Conservation (phyloP, 495 filamentous ascomycete species). For the Annulohypoxylon bovei region DNA sequence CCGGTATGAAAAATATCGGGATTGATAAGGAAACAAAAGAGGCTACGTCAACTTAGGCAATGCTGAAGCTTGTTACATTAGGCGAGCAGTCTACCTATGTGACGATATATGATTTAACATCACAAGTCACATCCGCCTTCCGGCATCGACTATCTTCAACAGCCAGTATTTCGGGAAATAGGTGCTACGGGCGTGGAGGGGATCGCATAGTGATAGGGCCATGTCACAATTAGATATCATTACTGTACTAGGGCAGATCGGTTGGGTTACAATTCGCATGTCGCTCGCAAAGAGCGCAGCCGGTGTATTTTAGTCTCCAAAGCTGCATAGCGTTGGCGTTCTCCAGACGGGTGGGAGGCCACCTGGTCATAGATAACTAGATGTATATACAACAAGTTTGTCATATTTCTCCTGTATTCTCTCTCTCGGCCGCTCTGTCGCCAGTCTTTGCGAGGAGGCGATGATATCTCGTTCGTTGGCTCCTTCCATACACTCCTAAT, state of each 20-base stretch:
- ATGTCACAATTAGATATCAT: constrained; percentile 6
- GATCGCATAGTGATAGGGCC: not conserved
- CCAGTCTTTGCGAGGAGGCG: not conserved
- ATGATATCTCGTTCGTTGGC: not conserved
- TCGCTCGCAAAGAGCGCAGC: constrained; percentile 15
- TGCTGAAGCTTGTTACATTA: not conserved
- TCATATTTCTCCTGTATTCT: constrained; percentile 1
- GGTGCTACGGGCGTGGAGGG: not conserved
- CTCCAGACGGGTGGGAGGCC: constrained; percentile 7
- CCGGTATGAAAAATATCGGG: constrained; percentile 57
- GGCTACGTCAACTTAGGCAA: constrained; percentile 15
- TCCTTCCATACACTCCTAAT: not conserved
- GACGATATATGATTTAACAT: constrained; percentile 6
- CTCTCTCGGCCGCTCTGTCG: not conserved
- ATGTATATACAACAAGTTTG: constrained; percentile 34
- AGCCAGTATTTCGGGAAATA: not conserved
- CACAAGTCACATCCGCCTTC: not conserved
- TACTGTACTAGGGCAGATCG: constrained; percentile 13
- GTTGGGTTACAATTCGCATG: constrained; percentile 14
- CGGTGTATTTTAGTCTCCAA: constrained; percentile 22
- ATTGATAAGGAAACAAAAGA: constrained; percentile 48
- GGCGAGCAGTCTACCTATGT: not conserved
- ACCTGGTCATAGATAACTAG: constrained; percentile 25
- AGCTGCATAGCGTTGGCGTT: constrained; percentile 39
- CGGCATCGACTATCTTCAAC: constrained; percentile 6